phyloP scores from a whole-genome alignment of 2,329 filamentous ascomycete species.

The Plectosphaerella sp. region DNA sequence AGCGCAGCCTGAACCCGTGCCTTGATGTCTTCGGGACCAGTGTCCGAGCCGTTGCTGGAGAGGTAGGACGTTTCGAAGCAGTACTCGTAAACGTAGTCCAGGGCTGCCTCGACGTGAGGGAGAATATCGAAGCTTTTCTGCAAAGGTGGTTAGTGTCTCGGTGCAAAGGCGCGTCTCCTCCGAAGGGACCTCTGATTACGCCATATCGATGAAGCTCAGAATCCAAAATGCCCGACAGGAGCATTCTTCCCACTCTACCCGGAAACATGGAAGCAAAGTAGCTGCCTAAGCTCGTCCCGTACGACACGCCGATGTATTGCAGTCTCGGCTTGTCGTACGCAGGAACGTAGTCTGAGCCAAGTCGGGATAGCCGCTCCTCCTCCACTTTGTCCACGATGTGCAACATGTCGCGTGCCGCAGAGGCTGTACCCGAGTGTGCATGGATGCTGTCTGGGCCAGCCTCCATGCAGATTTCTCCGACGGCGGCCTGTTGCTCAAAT shows the following conservation, averaged over 20 bases:
- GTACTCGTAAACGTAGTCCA: neutral
- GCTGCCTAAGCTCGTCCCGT: constrained; percentile 29
- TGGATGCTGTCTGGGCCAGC: constrained; percentile 13
- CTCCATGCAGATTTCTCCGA: constrained; percentile 17
- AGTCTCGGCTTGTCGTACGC: constrained; percentile 12
- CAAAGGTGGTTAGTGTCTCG: neutral
- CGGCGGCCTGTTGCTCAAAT: constrained; percentile 10
- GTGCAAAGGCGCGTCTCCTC: no score
- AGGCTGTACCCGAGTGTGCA: constrained; percentile 21
- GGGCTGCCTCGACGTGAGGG: neutral
- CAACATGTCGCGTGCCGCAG: constrained; percentile 28
- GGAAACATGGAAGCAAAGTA: constrained; percentile 31
- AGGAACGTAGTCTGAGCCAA: neutral
- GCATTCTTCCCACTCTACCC: constrained; percentile 29
- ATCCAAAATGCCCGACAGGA: constrained; percentile 24
- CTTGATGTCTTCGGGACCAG: constrained; percentile 19
- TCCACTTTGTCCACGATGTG: constrained; percentile 26
- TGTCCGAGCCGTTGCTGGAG: constrained; percentile 18
- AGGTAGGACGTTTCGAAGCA: constrained; percentile 28
- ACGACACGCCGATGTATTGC: constrained; percentile 39
- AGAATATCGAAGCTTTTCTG: neutral
- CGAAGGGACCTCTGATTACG: constrained; percentile 10
- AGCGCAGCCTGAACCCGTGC: constrained; percentile 25
- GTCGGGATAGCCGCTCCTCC: constrained; percentile 8
- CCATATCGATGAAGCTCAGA: constrained; percentile 16